A percentile compares a stretch with the other conserved stretches of the same genome.
Evolutionary conservation across 805 yeast species (phyloP).

Genomic region (Kodamaea fukazawae): DNA sequence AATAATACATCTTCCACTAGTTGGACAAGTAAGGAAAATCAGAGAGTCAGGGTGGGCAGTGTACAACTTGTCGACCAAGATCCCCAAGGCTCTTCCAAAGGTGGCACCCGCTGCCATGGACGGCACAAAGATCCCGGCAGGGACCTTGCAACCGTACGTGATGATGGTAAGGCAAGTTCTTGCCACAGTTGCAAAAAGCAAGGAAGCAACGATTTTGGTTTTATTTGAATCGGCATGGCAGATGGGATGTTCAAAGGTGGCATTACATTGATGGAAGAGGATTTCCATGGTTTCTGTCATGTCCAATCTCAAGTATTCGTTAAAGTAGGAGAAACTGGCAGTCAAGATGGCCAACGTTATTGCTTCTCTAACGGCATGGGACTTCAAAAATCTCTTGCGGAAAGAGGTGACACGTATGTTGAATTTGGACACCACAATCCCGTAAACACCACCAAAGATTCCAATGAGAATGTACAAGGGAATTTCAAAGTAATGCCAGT

Average conservation of each 20-base stretch:
- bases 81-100: slow-evolving; percentile 84
- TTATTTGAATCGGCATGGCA: slow-evolving; percentile 34
- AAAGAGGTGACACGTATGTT: slow-evolving; percentile 76
- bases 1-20: slow-evolving; percentile 56
- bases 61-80: slow-evolving; percentile 53
- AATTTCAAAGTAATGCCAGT: slow-evolving; percentile 85
- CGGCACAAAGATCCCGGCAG: slow-evolving; percentile 97
- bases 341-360: slow-evolving; percentile 64
- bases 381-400: slow-evolving; percentile 63
- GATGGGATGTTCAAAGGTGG: slow-evolving; percentile 39
- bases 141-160: slow-evolving; percentile 90
- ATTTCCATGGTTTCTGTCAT: slow-evolving; percentile 96
- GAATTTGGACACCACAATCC: slow-evolving; percentile 69
- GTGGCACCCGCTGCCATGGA: slow-evolving; percentile 97
- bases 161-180: slow-evolving; percentile 72
- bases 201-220: slow-evolving; percentile 45
- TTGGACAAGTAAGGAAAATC: slow-evolving; percentile 31
- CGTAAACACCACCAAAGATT: slow-evolving; percentile 87
- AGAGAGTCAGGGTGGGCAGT: slow-evolving; percentile 32
- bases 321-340: slow-evolving; percentile 76
- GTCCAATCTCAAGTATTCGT: slow-evolving; percentile 74
- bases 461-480: slow-evolving; percentile 80
- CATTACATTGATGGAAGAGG: slow-evolving; percentile 78
- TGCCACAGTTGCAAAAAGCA: slow-evolving; percentile 67
- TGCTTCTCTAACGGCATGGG: slow-evolving; percentile 69